Evolutionary conservation across 139 green algal species (phyloP), one percentile per base, ranked within the genome.

Genomic region (Chlorella ohadii): DNA sequence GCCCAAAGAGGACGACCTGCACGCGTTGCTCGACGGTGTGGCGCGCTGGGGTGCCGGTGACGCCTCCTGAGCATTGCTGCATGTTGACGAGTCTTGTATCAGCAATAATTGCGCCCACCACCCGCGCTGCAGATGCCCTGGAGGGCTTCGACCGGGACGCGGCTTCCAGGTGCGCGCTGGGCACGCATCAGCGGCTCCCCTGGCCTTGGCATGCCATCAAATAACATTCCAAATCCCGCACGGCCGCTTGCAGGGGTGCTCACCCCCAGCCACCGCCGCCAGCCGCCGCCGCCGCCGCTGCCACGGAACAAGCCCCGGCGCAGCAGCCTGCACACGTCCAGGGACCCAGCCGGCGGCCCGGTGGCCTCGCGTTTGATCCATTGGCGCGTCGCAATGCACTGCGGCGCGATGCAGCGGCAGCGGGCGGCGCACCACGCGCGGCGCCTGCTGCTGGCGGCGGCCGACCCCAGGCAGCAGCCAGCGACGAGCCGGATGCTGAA

Each of bases 1-100:
- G 70, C 33, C 39, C 39, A 27, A 6, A 27, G 16, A 68, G 5
- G 12, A 59, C 6, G 70, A 77, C 51, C 71, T 86, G 31, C 70
- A 86, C 28, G 71, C 81, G 3, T 70, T 86, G 33, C 81, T 86
- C n/a, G 81, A 86, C 34, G 81, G 81, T 86, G 55, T 39, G 66
- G 51, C 23, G 0, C 57, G 44, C 27, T 33, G 11, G 51, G 51
- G 51, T 22, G 12, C 3, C 31, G 4, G 33, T 12, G 31, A 12
- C 27, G 11, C n/a, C 16, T 0, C 63, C 27, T 38, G n/a, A 28
- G 13, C 28, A 28, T 36, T 38, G 65, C n/a, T 7, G 12, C 33
- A 4, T 27, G n/a, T 19, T 33, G 5, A 34, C 13, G 16, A 57
- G 4, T n/a, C 31, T 23, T 36, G 28, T 51, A 44, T 47, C 31